These are phyloP conservation scores for Penicillium sp. DNA, from an alignment of 2,329 filamentous ascomycete genomes.

Conservation along the genomic window DNA sequence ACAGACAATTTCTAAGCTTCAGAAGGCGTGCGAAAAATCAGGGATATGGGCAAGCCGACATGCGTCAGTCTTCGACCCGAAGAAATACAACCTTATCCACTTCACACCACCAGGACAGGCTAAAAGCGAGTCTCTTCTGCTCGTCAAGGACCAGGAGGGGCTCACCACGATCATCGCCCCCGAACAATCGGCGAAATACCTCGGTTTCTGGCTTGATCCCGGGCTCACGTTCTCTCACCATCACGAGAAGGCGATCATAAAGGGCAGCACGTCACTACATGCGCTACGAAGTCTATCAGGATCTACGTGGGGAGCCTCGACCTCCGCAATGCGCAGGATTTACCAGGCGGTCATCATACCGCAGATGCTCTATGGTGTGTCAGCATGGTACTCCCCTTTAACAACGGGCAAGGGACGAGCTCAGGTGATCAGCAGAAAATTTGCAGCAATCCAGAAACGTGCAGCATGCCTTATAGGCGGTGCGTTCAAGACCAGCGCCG, in stretches of 20 bases:
- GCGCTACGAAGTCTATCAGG: constrained; percentile 1
- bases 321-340: neutral
- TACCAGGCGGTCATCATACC: constrained; percentile 1
- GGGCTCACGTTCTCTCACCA: constrained; percentile 4
- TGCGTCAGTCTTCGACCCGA: neutral
- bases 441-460: neutral
- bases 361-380: neutral
- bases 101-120: neutral
- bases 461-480: constrained; percentile 1
- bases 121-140: neutral
- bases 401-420: neutral
- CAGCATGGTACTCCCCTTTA: neutral
- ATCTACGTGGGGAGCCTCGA: neutral
- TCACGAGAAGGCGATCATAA: neutral
- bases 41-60: neutral
- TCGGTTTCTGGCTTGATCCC: constrained; percentile 12
- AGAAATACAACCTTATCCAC: neutral
- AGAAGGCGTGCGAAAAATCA: neutral
- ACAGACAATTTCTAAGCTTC: neutral
- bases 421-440: neutral
- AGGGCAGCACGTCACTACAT: constrained; percentile 2
- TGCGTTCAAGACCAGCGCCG: neutral
- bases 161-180: too few species aligned
- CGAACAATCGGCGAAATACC: neutral
- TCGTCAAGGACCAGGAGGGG: too few species aligned